Evolutionary conservation across 371 early-diverging fungal genomes (phyloP), one percentile per base, ranked within the genome.

Genomic region (Choanephora cucurbitarum): DNA sequence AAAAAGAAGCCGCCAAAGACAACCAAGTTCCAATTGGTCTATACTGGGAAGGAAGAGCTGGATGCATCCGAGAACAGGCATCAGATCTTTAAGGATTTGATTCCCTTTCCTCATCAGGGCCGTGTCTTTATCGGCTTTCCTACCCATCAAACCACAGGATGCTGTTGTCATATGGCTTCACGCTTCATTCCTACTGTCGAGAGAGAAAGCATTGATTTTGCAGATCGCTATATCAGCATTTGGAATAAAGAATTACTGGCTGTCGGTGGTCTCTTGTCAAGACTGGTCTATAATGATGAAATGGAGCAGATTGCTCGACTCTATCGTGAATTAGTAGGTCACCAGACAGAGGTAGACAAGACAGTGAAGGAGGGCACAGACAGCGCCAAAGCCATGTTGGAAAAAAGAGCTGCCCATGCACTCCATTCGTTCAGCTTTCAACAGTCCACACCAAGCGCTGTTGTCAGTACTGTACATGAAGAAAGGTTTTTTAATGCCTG

Each of bases 61-160:
- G 89, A 92, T 50, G 86, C 86, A 11, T 90, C 90, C 0, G 79
- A 81, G 32, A 75, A 77, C 15, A 60, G 60, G 24, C 63, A 61
- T 37, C 61, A 63, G 13, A 76, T 92, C 7, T 93, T 94, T 66
- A 74, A 81, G 43, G 87, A 91, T 31, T 64, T 95, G 13, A 64
- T 87, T 0, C 87, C 89, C 3, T 88, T 79, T 42, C 88, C 86
- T 23, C 77, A 89, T 15, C 94, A 93, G 62, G 96, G 96, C 0
- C 72, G 87, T 32, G 82, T 95, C 13, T 94, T 92, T 62, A 96
- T 96, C 57, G 96, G 92, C 0, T 94, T 95, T 60, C 89, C 91
- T 0, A 94, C 93, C 6, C 91, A 92, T 62, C 93, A 95, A 62
- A 95, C 96, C 0, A 95, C 95, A 0, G 96, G 96, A 5, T 91